Evolutionary conservation across 768 basidiomycete genomes (phyloP), one percentile per base, ranked within the genome.

Genomic region (Lentinula aciculospora): DNA sequence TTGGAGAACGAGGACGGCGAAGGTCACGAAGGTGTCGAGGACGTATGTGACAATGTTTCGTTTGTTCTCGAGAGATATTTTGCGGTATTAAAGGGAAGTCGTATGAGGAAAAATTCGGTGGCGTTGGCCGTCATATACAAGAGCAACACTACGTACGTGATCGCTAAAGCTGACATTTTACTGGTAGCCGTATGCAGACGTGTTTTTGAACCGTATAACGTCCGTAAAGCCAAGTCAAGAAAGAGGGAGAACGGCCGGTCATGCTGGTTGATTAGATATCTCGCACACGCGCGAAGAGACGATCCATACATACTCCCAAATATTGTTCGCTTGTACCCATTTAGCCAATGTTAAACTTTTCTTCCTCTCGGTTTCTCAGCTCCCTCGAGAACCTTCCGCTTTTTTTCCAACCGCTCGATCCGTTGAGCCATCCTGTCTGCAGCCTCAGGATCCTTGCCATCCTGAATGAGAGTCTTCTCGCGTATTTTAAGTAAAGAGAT

Each of bases 401-500:
- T 58, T 34, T 58, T 60, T 34, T 54, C 27, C 37, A 57, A 32
- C n/a, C 53, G 53, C 29, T 42, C 53, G 9, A 63, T 60, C 12
- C 60, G 19, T 17, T 60, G 34, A 6, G 53, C 53, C 59, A 63
- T 60, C 27, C 46, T 39, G 1, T 45, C 45, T 25, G 58, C 25
- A 3, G 60, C 44, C 7, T 60, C 60, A 4, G 25, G 19, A 48
- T 47, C 53, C 5, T 57, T 29, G 4, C 59, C 57, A 15, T 53
- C 47, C 29, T 57, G 32, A 34, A 36, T 49, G 60, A 62, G 39
- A n/a, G 56, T 42, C 44, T 28, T 45, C 25, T 58, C 28, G 31
- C 57, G 50, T 50, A 60, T 15, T 37, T 50, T 50, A 36, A 63
- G 34, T 51, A 63, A 34, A 36, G 17, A 25, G 36, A 63, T 54